Evolutionary conservation across 1,284 basidiomycete species (phyloP).

Genomic region (Boletus semigastroideus): DNA sequence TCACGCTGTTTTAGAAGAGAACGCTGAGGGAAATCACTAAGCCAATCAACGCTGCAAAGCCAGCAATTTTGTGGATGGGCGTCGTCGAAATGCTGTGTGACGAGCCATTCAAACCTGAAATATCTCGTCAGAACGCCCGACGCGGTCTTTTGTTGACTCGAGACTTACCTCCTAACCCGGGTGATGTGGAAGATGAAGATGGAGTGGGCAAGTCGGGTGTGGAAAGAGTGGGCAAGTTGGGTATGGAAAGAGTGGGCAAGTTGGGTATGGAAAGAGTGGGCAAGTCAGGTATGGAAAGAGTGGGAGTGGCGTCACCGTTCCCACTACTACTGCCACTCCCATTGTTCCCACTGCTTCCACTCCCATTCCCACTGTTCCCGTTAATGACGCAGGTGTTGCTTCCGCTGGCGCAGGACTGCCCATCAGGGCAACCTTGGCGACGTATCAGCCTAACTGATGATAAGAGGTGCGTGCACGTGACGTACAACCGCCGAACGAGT

Average conservation of each 20-base stretch:
- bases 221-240: background rate
- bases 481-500: conserved; percentile 22
- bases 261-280: background rate
- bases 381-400: conserved; percentile 3
- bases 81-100: conserved; percentile 5
- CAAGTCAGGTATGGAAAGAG: background rate
- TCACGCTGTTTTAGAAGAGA: background rate
- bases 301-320: too few species aligned
- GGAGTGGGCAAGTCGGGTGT: too few species aligned
- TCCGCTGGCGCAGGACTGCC: conserved; percentile 6
- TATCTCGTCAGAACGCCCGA: background rate
- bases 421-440: conserved; percentile 17
- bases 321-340: too few species aligned
- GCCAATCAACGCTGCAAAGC: conserved; percentile 10
- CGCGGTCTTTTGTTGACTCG: background rate
- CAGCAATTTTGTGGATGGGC: background rate
- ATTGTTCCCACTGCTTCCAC: too few species aligned
- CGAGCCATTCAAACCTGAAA: conserved; percentile 2
- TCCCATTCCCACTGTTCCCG: background rate
- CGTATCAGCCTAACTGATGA: conserved; percentile 4
- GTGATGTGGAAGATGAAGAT: background rate
- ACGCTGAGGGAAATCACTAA: conserved; percentile 3
- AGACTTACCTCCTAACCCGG: conserved; percentile 10
- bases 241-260: background rate
- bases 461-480: background rate